Evolutionary conservation across 2,329 filamentous ascomycete genomes (phyloP).

Genomic region (Magnaporthiopsis poae): DNA sequence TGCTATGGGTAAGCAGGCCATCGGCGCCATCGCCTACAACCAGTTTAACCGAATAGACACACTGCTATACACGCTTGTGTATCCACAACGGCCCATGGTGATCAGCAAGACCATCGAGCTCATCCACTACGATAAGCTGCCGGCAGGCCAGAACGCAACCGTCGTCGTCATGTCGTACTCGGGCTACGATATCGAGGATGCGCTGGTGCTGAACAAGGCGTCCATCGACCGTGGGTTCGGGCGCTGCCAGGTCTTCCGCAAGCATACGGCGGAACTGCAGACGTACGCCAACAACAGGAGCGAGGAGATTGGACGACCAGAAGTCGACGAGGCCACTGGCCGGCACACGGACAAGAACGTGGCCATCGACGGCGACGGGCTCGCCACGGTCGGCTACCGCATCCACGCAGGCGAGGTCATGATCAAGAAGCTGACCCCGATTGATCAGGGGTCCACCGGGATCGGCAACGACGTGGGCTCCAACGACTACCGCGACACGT

Average conservation of each 20-base stretch:
- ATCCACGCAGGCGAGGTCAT: slow-evolving; percentile 74
- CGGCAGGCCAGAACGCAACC: slow-evolving; percentile 90
- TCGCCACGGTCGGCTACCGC: slow-evolving; percentile 76
- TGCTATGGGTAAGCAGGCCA: slow-evolving; percentile 99
- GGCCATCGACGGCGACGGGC: slow-evolving; percentile 71
- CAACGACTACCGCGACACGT: slow-evolving; percentile 56
- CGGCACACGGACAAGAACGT: slow-evolving; percentile 57
- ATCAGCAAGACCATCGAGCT: slow-evolving; percentile 95
- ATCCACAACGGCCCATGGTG: slow-evolving; percentile 94
- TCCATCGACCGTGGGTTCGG: slow-evolving; percentile 92
- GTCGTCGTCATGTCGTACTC: slow-evolving; percentile 99
- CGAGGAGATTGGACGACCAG: slow-evolving; percentile 55
- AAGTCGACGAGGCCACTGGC: slow-evolving; percentile 52
- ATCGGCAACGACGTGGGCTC: slow-evolving; percentile 57
- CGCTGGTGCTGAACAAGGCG: slow-evolving; percentile 89
- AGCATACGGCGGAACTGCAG: slow-evolving; percentile 77
- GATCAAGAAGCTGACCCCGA: slow-evolving; percentile 78
- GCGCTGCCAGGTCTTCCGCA: slow-evolving; percentile 94
- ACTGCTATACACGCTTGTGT: slow-evolving; percentile 89
- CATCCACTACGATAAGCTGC: slow-evolving; percentile 92
- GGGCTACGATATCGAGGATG: slow-evolving; percentile 98
- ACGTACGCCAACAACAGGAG: slow-evolving; percentile 74
- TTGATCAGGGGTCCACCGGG: slow-evolving; percentile 64
- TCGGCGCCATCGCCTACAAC: slow-evolving; percentile 95
- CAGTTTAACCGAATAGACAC: slow-evolving; percentile 97